Base-by-base conservation (phyloP, 129 eudicot species). In the Tagetes erecta region DNA sequence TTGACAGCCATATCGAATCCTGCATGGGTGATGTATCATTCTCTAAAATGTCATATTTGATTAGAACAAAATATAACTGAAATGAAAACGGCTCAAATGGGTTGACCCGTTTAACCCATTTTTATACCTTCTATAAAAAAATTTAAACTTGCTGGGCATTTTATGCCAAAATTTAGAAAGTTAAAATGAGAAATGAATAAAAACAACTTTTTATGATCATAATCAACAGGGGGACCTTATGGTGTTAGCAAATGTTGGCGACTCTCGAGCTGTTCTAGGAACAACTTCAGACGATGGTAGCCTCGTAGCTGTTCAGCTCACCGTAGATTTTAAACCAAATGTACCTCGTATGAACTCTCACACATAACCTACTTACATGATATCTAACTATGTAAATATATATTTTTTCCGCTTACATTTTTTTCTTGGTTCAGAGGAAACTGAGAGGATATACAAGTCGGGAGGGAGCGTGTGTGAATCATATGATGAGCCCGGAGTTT, bases 191-290 rank as follows among this genome's bases (percentile, higher is more conserved):
- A 12, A 39, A 2, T 68, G 3, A 59, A 53, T 37, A 14, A 13
- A 12, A 34, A 49, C 37, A 30, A 14, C 8, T 0, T 58, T 35
- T 11, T 14, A 72, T 56, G 37, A 12, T 78, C 41, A 52, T 73
- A 53, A 75, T 66, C 71, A 44, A 73, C 75, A 95, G 97, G 99
- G 97, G 64, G 86, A 91, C 60, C 82, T 84, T 27, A 41, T 95
- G 33, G 82, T 87, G 11, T 47, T 95, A 60, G 99, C 97, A 68
- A 95, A 95, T 71, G 87, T 95, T 70, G 99, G 99, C 0, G 99
- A 95, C 64, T 95, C 97, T 52, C 86, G 99, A 57, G 97, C 97
- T 7, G 97, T 91, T 50, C 71, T 95, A 34, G 99, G 94, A 37
- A 81, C 89, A 8, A 76, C 73, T 44, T 83, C 80, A 34, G 89